Base-by-base conservation (phyloP, 805 yeast genomes). In the Nematodospora valgi region DNA sequence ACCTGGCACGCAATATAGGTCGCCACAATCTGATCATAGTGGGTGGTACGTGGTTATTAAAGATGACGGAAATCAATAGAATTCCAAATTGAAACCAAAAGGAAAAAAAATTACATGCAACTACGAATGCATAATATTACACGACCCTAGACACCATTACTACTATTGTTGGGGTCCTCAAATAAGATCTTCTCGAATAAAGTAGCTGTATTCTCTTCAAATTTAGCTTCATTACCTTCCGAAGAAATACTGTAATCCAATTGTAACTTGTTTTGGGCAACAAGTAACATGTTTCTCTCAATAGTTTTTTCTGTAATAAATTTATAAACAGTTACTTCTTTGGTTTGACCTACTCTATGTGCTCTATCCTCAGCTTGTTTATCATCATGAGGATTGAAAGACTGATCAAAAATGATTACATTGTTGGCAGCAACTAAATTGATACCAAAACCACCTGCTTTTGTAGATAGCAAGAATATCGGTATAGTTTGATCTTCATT, bases 401-500 rank as follows among this genome's bases (percentile, higher is more conserved):
- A 82, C 56, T 88, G 91, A 56, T 93, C 99, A 54, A 81, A 89
- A 21, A 93, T 85, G 35, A 93, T 72, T 2, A 93, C 98, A 41
- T 82, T 78, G 54, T 87, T 91, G 6, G 99, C 98, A 53, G 95
- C 93, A 1, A 95, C 93, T 49, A 93, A 72, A 53, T 93, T 93
- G 61, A 93, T 93, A 39, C 99, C 99, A 62, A 93, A 93, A 1
- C 99, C 99, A 54, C 99, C 99, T 1, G 98, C 98, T 55, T 86
- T 87, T 3, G 99, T 93, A 8, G 96, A 86, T 28, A 93, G 66
- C 32, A 93, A 67, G 51, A 93, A 91, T 3, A 93, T 82, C 0
- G 95, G 91, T 44, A 93, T 86, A 4, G 78, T 69, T 0, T 75
- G 74, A 42, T 88, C 95, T 22, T 85, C 88, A 51, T 87, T 82